phyloP scores from a whole-genome alignment of 805 yeast genomes.

The Zygotorulaspora chibaensis region DNA sequence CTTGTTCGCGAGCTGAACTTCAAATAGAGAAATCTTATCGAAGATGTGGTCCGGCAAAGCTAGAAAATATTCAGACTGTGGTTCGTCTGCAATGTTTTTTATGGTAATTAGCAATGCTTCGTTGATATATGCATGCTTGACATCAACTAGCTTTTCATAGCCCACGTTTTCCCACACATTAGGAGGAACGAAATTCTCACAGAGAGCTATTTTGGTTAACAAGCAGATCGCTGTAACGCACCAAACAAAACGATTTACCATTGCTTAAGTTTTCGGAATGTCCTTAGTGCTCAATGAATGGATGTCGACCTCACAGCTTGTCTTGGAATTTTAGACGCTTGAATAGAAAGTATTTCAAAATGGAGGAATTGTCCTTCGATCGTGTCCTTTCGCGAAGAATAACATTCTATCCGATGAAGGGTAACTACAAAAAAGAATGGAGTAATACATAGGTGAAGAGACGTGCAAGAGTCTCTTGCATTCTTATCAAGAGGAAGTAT shows the following conservation, averaged over 20 bases:
- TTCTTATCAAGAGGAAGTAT: background rate
- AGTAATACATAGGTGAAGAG: background rate
- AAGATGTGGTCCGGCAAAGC: conserved; percentile 50
- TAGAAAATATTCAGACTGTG: conserved; percentile 53
- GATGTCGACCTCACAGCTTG: background rate
- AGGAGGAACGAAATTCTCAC: conserved; percentile 17
- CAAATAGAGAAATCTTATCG: conserved; percentile 43
- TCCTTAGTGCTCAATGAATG: conserved; percentile 3
- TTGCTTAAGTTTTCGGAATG: conserved; percentile 1
- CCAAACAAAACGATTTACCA: conserved; percentile 12
- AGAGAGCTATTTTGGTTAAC: conserved; percentile 5
- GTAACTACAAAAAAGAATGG: conserved; percentile 3
- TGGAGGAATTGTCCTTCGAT: background rate
- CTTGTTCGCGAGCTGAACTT: conserved; percentile 35
- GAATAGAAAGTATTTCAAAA: background rate
- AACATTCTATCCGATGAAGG: conserved; percentile 4
- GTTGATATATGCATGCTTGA: conserved; percentile 59
- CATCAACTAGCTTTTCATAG: conserved; percentile 55
- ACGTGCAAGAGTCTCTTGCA: background rate
- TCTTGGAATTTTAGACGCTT: background rate
- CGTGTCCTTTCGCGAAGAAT: conserved; percentile 2
- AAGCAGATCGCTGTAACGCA: conserved; percentile 8
- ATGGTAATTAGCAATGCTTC: conserved; percentile 55
- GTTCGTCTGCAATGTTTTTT: conserved; percentile 52
- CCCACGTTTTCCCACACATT: conserved; percentile 50